Base-by-base conservation (phyloP, 306 rosid species). In the Lathyrus tuberosus region DNA sequence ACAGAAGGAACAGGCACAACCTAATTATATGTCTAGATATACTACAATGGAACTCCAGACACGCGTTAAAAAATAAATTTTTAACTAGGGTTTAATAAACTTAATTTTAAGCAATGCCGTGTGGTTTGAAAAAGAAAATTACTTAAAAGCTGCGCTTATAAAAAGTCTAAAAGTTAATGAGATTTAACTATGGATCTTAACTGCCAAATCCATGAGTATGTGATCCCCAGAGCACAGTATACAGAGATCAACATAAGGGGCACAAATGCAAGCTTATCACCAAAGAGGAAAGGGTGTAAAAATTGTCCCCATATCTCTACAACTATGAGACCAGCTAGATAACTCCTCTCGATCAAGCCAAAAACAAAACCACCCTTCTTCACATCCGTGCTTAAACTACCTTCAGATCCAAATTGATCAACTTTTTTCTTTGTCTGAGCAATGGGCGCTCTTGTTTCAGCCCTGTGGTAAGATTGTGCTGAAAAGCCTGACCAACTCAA, bases 171-270 rank as follows among this genome's bases (percentile, higher is more conserved):
- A 43, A 61, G 31, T 71, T 62, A 78, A 35, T 12, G 58, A 38
- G 83, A 76, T 69, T 67, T 78, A 78, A 84, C 76, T 41, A 94
- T 84, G 51, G 64, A 73, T 75, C 65, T 69, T 59, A 93, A 79
- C 86, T 94, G 97, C 95, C 96, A 88, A 73, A 87, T 80, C 96
- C 95, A 94, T 48, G 94, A 85, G 84, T 90, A 94, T 81, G 83
- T 60, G 59, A 88, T 76, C 72, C 96, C 98, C 5, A 90, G 57
- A 42, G 95, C 80, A 81, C 94, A 82, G 73, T 88, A 90, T 22
- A 84, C 47, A 15, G 97, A 93, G 68, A 84, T 80, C 74, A 90
- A 78, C 96, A 94, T 84, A 8, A 94, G 91, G 57, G 97, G 96
- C 12, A 81, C 20, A 78, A 87, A 90, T 63, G 92, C 88, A 87